Evolutionary conservation across 768 basidiomycete species (phyloP), one percentile per base, ranked within the genome.

Genomic region (Suillus weaverae): DNA sequence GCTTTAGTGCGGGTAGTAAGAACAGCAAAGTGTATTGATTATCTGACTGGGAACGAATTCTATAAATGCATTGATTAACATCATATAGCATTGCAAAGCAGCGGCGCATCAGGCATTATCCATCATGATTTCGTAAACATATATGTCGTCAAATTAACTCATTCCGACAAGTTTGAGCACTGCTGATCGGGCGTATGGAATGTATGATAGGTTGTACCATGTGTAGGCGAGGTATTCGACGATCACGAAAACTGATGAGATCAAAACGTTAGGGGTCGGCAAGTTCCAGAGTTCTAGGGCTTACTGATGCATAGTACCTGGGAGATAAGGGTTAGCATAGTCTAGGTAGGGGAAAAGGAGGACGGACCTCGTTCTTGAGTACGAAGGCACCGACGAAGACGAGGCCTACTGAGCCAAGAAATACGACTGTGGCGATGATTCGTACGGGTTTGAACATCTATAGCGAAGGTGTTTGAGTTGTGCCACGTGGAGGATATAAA

Each of bases 401-500:
- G 67, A 97, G 84, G 10, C 76, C 90, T 66, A 97, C 92, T 18
- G 90, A 88, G 1, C 77, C 90, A 14, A 98, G 74, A 74, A 97
- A 87, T 41, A 95, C 72, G 64, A 95, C 74, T 2, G 93, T 87
- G 3, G 95, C 95, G 22, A 92, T 78, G 7, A 97, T 77, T 60
- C 95, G 93, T 26, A 97, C 86, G 59, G 94, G 92, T 77, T 95
- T 95, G 85, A 97, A 97, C 95, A 96, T 96, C 94, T 95, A 69
- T 7, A 60, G 11, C 5, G 8, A 3, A 0, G 8, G 6, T 18
- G 16, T 60, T 64, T 32, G 16, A 7, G 26, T 30, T 36, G n/a
- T 36, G 2, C 50, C 36, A 13, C 5, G 46, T 1, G 3, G 11
- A 38, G 59, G 22, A 50, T 30, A 41, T 33, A 41, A 53, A 59